A percentile compares a stretch with the other conserved stretches of the same genome.
Conservation (phyloP, 139 green algal genomes). For the Chlamydomonas incerta region DNA sequence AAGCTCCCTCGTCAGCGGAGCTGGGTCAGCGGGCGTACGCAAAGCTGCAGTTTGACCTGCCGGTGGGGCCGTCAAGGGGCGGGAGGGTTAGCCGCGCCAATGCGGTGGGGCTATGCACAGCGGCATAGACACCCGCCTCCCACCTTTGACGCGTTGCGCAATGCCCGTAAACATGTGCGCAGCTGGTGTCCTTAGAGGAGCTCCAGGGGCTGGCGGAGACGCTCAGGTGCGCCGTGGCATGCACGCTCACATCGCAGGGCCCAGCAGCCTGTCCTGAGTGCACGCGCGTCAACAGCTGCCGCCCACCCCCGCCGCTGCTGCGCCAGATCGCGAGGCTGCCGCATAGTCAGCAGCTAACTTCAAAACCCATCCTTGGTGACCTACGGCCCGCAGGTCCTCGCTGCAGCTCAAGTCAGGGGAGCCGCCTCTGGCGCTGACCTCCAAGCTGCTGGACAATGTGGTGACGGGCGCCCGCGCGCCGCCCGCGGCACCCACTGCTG, state of each 20-base stretch:
- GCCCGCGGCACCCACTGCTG: neutral
- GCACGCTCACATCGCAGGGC: too few relatives aligned
- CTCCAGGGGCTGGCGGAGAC: constrained; percentile 16
- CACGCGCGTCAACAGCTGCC: too few relatives aligned
- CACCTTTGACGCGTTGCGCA: neutral
- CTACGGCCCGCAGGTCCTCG: constrained; percentile 24
- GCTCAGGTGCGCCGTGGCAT: neutral
- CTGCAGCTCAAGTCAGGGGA: constrained; percentile 45
- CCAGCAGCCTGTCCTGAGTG: too few relatives aligned
- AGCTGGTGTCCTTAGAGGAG: constrained; percentile 32
- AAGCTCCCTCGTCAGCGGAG: neutral
- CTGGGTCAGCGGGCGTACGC: constrained; percentile 11
- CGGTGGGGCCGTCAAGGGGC: neutral
- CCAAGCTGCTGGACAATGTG: constrained; percentile 57
- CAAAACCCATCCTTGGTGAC: too few relatives aligned
- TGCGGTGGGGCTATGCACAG: too few relatives aligned
- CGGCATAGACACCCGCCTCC: too few relatives aligned
- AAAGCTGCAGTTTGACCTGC: constrained; percentile 50
- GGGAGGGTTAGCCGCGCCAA: too few relatives aligned
- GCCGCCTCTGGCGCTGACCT: constrained; percentile 33
- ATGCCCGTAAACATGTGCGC: neutral
- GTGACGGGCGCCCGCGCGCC: constrained; percentile 14
- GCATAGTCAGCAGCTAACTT: too few relatives aligned
- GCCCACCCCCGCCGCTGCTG: too few relatives aligned
- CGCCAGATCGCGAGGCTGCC: too few relatives aligned